These are phyloP conservation scores for Aureobasidium sp. DNA, from an alignment of 2,329 filamentous ascomycete genomes.

Conservation along the genomic window DNA sequence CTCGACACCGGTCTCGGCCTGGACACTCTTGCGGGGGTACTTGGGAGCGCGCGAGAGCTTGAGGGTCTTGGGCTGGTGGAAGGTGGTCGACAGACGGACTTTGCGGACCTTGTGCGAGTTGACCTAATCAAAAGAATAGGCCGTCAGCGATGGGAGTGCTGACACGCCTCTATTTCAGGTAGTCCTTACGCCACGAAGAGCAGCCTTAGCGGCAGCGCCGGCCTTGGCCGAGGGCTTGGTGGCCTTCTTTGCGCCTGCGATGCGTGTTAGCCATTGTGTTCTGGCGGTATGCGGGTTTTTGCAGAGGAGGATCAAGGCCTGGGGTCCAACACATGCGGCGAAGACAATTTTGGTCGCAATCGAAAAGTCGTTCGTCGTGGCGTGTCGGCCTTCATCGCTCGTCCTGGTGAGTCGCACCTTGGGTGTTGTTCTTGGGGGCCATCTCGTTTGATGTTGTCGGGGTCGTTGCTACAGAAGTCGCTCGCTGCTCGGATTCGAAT, in stretches of 20 bases:
- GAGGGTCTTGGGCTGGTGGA: slow-evolving; percentile 97
- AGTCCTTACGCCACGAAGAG: slow-evolving; percentile 83
- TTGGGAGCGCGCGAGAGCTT: slow-evolving; percentile 83
- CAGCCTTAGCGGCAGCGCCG: slow-evolving; percentile 88
- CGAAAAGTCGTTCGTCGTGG: neutral
- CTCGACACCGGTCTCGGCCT: slow-evolving; percentile 84
- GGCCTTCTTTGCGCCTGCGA: slow-evolving; percentile 20
- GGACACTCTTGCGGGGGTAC: slow-evolving; percentile 94
- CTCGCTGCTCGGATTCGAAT: slow-evolving; percentile 16
- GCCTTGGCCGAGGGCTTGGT: slow-evolving; percentile 70
- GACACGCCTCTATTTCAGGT: slow-evolving; percentile 38
- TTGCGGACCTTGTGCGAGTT: slow-evolving; percentile 85
- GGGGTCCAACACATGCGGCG: slow-evolving; percentile 9
- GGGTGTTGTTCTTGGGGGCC: slow-evolving; percentile 33
- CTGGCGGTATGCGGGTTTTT: slow-evolving; percentile 15
- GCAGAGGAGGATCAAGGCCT: slow-evolving; percentile 5
- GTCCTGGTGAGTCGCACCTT: slow-evolving; percentile 17
- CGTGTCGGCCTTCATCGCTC: slow-evolving; percentile 2
- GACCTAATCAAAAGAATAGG: slow-evolving; percentile 48
- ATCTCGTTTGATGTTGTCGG: slow-evolving; percentile 28
- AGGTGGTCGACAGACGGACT: slow-evolving; percentile 85
- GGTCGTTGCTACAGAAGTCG: slow-evolving; percentile 25
- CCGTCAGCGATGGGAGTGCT: slow-evolving; percentile 46
- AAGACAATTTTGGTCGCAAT: slow-evolving; percentile 11
- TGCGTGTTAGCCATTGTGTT: slow-evolving; percentile 21